Percentiles rank a stretch among this genome's conserved stretches.
Evolutionary conservation across 345 rosid genomes (phyloP).

Genomic region (Combretum micranthum): DNA sequence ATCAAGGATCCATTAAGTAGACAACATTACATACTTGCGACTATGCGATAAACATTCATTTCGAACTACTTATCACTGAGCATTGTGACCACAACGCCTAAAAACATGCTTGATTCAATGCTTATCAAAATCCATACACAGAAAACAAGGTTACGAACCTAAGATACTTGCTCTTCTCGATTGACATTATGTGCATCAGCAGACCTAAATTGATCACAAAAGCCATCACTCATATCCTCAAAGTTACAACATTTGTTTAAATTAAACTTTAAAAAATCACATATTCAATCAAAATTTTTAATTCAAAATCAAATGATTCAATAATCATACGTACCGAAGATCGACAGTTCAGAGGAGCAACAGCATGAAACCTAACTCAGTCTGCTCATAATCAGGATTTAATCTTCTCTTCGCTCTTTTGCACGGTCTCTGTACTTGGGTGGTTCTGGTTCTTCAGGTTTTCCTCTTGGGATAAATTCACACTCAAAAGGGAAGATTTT

Average conservation of each 20-base stretch:
- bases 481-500: not conserved
- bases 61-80: too few species aligned
- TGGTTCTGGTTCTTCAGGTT: slow-evolving; percentile 67
- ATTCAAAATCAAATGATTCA: not conserved
- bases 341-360: slow-evolving; percentile 93
- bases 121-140: not conserved
- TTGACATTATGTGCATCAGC: slow-evolving; percentile 83
- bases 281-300: not conserved
- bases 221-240: not conserved
- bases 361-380: slow-evolving; percentile 91
- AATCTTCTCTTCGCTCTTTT: slow-evolving; percentile 93
- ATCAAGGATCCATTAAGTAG: too few species aligned
- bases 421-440: slow-evolving; percentile 92
- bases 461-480: slow-evolving; percentile 46
- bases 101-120: too few species aligned
- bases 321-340: slow-evolving; percentile 27
- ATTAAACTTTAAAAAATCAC: not conserved
- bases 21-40: too few species aligned
- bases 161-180: slow-evolving; percentile 98
- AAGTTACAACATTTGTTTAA: not conserved
- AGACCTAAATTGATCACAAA: slow-evolving; percentile 23
- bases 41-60: too few species aligned
- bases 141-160: slow-evolving; percentile 41
- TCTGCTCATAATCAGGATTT: slow-evolving; percentile 90
- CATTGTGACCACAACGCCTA: too few species aligned